A percentile compares a stretch with the other conserved stretches of the same genome.
Conservation (phyloP, 208 protist genomes). For the Zelonia costaricensis region DNA sequence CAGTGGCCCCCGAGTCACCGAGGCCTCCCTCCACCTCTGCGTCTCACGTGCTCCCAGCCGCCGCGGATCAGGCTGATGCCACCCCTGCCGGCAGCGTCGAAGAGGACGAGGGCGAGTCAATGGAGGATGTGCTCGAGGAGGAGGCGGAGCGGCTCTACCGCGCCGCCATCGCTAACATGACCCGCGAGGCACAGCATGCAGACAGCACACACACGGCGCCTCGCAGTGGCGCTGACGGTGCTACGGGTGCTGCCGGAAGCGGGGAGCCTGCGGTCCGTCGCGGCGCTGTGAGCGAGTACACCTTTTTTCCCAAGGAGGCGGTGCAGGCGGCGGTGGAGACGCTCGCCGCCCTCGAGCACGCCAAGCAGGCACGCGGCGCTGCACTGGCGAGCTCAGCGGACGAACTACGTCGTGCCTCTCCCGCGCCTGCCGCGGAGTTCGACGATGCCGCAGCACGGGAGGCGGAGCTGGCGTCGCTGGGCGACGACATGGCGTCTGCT, state of each 20-base stretch:
- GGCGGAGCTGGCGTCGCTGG: conserved; percentile 23
- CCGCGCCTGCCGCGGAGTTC: not conserved
- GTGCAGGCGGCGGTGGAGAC: conserved; percentile 8
- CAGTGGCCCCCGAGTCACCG: no score
- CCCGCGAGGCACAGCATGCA: no score
- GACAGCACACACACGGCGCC: no score
- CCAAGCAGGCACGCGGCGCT: no score
- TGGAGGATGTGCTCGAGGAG: conserved; percentile 27
- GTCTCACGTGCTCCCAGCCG: no score
- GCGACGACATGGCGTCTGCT: conserved; percentile 16
- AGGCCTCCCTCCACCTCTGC: no score
- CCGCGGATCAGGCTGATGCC: no score
- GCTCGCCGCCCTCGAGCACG: not conserved
- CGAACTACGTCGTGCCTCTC: no score
- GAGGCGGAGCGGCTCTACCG: conserved; percentile 22
- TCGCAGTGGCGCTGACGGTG: not conserved
- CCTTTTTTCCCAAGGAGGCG: conserved; percentile 17
- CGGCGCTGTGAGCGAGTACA: conserved; percentile 1
- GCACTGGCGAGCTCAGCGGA: not conserved
- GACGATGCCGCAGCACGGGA: conserved; percentile 15
- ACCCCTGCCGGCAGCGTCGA: not conserved
- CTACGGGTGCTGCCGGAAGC: not conserved
- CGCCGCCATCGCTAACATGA: conserved; percentile 15
- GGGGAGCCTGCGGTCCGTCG: not conserved
- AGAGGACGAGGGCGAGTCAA: conserved; percentile 12